Percentiles rank a stretch among this genome's conserved stretches.
These are phyloP conservation scores for Cicer judaicum DNA, from an alignment of 306 rosid genomes.

Conservation along the genomic window DNA sequence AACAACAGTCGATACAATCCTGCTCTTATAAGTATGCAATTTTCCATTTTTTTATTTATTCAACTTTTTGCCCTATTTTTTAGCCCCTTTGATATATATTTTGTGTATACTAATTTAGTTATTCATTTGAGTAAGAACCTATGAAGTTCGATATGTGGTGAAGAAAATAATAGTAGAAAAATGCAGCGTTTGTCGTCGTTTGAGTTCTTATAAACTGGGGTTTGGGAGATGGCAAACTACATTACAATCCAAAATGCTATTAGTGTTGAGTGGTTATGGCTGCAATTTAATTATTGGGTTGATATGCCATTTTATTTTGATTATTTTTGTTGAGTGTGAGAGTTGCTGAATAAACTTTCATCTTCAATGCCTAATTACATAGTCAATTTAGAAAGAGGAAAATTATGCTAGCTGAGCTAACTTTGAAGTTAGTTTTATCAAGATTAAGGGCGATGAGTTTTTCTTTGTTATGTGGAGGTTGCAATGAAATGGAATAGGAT, in stretches of 20 bases:
- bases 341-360: background rate
- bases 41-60: background rate
- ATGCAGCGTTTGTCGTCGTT: background rate
- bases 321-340: background rate
- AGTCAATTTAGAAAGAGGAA: background rate
- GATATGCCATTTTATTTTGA: background rate
- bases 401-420: background rate
- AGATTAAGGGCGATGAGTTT: background rate
- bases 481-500: background rate
- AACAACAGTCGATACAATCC: slow-evolving; percentile 67
- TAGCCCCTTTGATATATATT: background rate
- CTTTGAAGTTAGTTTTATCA: background rate
- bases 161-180: background rate
- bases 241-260: background rate
- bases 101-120: background rate
- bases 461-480: background rate
- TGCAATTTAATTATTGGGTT: slow-evolving; percentile 10
- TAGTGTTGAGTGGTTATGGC: background rate
- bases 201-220: background rate
- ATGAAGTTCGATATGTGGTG: background rate
- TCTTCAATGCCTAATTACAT: background rate
- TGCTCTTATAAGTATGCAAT: slow-evolving; percentile 68
- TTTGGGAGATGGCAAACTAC: background rate
- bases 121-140: background rate
- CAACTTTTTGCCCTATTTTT: background rate